A percentile compares a stretch with the other conserved stretches of the same genome.
These are phyloP conservation scores for Cercospora brassicicola DNA, from an alignment of 2,329 filamentous ascomycete genomes.

Conservation along the genomic window DNA sequence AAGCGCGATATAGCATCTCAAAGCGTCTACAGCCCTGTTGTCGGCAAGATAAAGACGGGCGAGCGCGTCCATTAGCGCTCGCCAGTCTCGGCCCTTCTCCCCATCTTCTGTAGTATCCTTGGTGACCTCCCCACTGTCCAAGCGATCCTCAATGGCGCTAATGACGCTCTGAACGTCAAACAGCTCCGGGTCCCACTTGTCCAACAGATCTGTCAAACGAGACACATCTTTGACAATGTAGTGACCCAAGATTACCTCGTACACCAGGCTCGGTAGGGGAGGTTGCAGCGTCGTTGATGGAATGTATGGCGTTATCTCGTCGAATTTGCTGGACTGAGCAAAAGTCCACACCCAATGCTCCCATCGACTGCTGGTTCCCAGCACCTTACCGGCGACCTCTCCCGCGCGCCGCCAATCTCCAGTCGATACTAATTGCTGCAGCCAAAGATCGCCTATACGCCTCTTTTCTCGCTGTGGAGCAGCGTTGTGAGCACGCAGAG, in stretches of 20 bases:
- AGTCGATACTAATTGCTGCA: slow-evolving; percentile 76
- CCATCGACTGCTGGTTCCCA: slow-evolving; percentile 79
- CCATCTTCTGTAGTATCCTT: slow-evolving; percentile 75
- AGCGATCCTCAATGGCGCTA: slow-evolving; percentile 75
- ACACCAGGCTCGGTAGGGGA: slow-evolving; percentile 76
- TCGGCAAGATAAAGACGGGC: slow-evolving; percentile 81
- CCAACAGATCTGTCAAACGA: slow-evolving; percentile 74
- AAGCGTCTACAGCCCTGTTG: slow-evolving; percentile 76
- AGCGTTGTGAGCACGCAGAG: slow-evolving; percentile 44
- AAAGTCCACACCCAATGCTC: slow-evolving; percentile 96
- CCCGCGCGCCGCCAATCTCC: slow-evolving; percentile 77
- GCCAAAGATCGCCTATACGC: slow-evolving; percentile 88
- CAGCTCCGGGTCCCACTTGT: slow-evolving; percentile 79
- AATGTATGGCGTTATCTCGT: slow-evolving; percentile 84
- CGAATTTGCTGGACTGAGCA: slow-evolving; percentile 78
- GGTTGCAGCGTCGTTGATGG: slow-evolving; percentile 75
- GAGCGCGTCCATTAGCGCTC: slow-evolving; percentile 80
- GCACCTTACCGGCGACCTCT: slow-evolving; percentile 75
- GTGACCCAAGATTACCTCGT: slow-evolving; percentile 84
- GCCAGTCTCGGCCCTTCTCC: slow-evolving; percentile 73
- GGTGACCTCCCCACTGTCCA: slow-evolving; percentile 71
- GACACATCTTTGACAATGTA: slow-evolving; percentile 78
- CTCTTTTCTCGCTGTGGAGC: slow-evolving; percentile 82
- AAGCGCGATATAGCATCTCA: slow-evolving; percentile 84
- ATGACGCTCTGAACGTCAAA: slow-evolving; percentile 78